These are phyloP conservation scores for Tilletia walkeri DNA, from an alignment of 1,284 basidiomycete genomes.

Conservation along the genomic window DNA sequence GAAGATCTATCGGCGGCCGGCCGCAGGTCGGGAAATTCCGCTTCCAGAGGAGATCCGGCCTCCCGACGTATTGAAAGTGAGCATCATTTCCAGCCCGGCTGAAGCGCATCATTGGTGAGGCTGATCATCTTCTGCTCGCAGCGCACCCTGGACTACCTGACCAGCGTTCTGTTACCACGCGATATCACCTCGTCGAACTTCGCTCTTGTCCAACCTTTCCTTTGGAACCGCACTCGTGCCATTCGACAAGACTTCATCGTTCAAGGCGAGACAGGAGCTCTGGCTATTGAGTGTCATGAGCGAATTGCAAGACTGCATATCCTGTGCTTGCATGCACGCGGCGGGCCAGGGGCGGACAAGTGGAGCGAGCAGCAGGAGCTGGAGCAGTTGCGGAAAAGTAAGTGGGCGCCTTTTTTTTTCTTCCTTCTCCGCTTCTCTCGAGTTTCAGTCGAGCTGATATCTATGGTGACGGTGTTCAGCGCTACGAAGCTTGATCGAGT, in stretches of 20 bases:
- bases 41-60: constrained; percentile 89
- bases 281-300: constrained; percentile 86
- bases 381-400: constrained; percentile 85
- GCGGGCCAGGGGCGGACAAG: constrained; percentile 61
- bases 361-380: constrained; percentile 77
- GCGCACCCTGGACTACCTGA: constrained; percentile 88
- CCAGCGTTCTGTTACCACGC: constrained; percentile 72
- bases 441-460: background rate
- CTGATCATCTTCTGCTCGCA: background rate
- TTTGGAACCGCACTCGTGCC: constrained; percentile 85
- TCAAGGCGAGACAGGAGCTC: constrained; percentile 73
- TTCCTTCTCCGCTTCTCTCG: background rate
- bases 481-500: constrained; percentile 84
- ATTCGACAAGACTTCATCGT: constrained; percentile 93
- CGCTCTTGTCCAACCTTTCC: constrained; percentile 73
- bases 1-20: constrained; percentile 88
- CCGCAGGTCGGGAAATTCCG: constrained; percentile 77
- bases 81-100: background rate
- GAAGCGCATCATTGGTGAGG: too few species aligned
- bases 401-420: constrained; percentile 55
- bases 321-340: constrained; percentile 70
- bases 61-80: constrained; percentile 69
- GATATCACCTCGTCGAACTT: constrained; percentile 62
- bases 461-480: constrained; percentile 45
- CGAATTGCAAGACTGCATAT: constrained; percentile 93